A percentile compares a stretch with the other conserved stretches of the same genome.
Evolutionary conservation across 768 basidiomycete genomes (phyloP).

Genomic region (Imleria badia): DNA sequence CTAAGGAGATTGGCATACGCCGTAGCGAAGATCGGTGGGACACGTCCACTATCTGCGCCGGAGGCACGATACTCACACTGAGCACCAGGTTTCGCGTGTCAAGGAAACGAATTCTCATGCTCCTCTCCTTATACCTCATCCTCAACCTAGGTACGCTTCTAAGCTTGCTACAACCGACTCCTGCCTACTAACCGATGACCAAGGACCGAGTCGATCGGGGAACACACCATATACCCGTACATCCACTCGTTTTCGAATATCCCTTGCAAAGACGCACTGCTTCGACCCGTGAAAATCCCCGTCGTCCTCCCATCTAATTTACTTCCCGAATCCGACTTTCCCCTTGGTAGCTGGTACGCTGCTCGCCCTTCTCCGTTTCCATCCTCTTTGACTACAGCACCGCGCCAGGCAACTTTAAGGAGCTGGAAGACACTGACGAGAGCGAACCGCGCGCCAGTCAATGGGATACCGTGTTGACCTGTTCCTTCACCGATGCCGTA

Average conservation of each 20-base stretch:
- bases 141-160: slow-evolving; percentile 70
- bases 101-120: slow-evolving; percentile 97
- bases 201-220: slow-evolving; percentile 61
- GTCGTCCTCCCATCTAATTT: slow-evolving; percentile 80
- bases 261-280: slow-evolving; percentile 57
- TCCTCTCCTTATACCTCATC: slow-evolving; percentile 84
- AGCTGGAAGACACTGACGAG: slow-evolving; percentile 56
- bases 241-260: slow-evolving; percentile 91
- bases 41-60: not conserved
- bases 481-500: no score
- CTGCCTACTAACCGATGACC: not conserved
- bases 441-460: slow-evolving; percentile 68
- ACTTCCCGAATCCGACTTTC: slow-evolving; percentile 62
- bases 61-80: not conserved
- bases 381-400: not conserved
- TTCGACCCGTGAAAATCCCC: slow-evolving; percentile 73
- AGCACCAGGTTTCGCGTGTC: slow-evolving; percentile 75
- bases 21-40: slow-evolving; percentile 72
- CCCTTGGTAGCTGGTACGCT: slow-evolving; percentile 82
- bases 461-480: slow-evolving; percentile 92
- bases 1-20: slow-evolving; percentile 88
- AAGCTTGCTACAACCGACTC: not conserved
- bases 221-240: slow-evolving; percentile 83
- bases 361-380: not conserved
- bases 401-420: slow-evolving; percentile 81